phyloP scores from a whole-genome alignment of 169 alveolate species.

The Theileria annulata region DNA sequence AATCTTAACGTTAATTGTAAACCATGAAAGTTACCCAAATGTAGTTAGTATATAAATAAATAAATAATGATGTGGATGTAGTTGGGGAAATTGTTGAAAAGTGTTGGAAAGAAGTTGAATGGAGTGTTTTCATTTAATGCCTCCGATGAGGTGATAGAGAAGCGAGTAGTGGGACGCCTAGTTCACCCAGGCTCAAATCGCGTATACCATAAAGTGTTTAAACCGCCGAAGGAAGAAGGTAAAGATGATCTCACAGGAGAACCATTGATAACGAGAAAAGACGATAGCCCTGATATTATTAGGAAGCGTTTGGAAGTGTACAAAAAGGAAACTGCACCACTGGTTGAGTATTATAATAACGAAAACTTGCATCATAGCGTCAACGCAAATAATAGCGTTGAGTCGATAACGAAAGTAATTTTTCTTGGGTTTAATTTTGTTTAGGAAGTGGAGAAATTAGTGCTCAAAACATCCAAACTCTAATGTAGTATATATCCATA shows the following conservation, averaged over 20 bases:
- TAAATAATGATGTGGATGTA: neutral
- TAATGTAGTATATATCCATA: neutral
- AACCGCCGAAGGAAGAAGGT: slow-evolving; percentile 87
- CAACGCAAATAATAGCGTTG: slow-evolving; percentile 69
- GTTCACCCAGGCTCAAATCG: slow-evolving; percentile 93
- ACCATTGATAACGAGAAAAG: slow-evolving; percentile 53
- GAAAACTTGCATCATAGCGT: slow-evolving; percentile 58
- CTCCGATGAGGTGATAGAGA: slow-evolving; percentile 85
- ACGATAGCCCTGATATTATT: slow-evolving; percentile 71
- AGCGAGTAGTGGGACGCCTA: slow-evolving; percentile 89
- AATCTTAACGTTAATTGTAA: no score
- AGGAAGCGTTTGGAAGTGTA: slow-evolving; percentile 69
- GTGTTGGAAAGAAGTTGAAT: slow-evolving; percentile 66
- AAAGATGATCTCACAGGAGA: slow-evolving; percentile 89
- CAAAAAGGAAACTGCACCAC: slow-evolving; percentile 70
- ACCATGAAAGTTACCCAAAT: no score
- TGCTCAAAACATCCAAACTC: slow-evolving; percentile 1
- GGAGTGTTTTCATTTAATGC: slow-evolving; percentile 87
- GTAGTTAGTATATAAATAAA: no score
- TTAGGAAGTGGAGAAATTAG: slow-evolving; percentile 25
- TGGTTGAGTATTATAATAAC: slow-evolving; percentile 67
- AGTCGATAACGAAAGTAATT: slow-evolving; percentile 45
- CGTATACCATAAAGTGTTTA: slow-evolving; percentile 88
- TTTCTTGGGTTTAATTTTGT: neutral
- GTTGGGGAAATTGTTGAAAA: slow-evolving; percentile 56